These are phyloP conservation scores for Gloeopeniophorella convolvens DNA, from an alignment of 768 basidiomycete species.

Conservation along the genomic window DNA sequence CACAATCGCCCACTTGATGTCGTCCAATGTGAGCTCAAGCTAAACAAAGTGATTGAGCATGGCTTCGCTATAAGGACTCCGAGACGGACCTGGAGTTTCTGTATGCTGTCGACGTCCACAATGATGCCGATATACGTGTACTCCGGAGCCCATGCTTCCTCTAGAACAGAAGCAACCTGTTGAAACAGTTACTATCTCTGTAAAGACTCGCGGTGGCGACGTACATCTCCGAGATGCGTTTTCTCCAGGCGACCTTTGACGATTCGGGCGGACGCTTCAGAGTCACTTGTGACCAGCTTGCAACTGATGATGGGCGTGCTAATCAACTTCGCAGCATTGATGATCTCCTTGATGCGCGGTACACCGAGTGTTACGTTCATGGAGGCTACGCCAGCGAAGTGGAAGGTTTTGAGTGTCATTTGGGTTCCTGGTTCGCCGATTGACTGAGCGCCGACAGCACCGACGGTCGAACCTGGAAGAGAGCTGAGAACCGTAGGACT, in stretches of 20 bases:
- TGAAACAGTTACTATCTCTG: not conserved
- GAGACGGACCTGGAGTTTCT: constrained; percentile 69
- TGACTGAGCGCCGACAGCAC: constrained; percentile 97
- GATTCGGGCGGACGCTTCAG: constrained; percentile 93
- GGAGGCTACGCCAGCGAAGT: constrained; percentile 98
- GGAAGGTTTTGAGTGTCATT: constrained; percentile 99
- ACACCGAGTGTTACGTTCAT: constrained; percentile 99
- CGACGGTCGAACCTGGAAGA: constrained; percentile 85
- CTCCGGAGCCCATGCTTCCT: constrained; percentile 93
- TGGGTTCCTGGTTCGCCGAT: constrained; percentile 99
- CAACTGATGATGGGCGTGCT: constrained; percentile 98
- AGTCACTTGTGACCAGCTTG: constrained; percentile 76
- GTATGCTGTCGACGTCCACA: constrained; percentile 81
- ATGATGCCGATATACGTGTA: constrained; percentile 93
- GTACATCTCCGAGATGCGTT: constrained; percentile 87
- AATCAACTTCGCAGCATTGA: constrained; percentile 96
- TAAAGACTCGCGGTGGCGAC: constrained; percentile 22
- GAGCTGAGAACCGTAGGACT: not conserved
- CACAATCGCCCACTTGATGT: constrained; percentile 89
- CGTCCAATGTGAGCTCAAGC: constrained; percentile 90
- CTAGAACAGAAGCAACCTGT: constrained; percentile 85
- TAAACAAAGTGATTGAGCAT: constrained; percentile 26
- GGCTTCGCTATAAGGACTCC: not conserved
- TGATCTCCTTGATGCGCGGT: constrained; percentile 99
- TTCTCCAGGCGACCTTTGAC: constrained; percentile 96